These are phyloP conservation scores for Brassica incana DNA, from an alignment of 345 rosid genomes.

Conservation along the genomic window DNA sequence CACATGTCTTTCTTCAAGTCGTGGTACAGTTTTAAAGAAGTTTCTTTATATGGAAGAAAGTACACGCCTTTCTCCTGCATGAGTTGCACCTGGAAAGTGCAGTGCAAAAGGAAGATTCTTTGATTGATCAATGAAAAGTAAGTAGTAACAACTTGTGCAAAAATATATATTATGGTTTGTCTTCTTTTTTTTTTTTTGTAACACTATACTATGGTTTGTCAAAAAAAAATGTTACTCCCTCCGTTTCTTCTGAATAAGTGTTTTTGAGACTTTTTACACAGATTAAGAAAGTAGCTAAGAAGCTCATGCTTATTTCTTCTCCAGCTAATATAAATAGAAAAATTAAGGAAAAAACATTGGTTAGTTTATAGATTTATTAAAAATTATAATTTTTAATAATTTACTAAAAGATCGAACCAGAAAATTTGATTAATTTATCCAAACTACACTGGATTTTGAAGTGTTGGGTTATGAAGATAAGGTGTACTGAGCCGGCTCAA, in stretches of 20 bases:
- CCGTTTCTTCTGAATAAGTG: no score
- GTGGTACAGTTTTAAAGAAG: not conserved
- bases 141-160: no score
- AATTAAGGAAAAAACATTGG: not conserved
- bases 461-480: not conserved
- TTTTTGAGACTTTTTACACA: no score
- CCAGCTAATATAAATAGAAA: not conserved
- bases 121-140: not conserved
- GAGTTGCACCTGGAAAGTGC: slow-evolving; percentile 35
- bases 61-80: slow-evolving; percentile 20
- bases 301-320: not conserved
- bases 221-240: no score
- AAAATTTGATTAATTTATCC: no score
- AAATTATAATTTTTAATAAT: no score
- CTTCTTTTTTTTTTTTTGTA: no score
- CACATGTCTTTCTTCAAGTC: slow-evolving; percentile 2
- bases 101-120: slow-evolving; percentile 9
- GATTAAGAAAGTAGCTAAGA: not conserved
- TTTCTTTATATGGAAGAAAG: not conserved
- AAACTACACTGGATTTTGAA: not conserved
- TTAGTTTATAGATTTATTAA: not conserved
- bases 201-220: no score
- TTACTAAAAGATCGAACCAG: no score
- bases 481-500: not conserved
- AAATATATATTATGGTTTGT: no score